Conservation (phyloP, 1,284 basidiomycete genomes). For the Fomitopsis pinicola region DNA sequence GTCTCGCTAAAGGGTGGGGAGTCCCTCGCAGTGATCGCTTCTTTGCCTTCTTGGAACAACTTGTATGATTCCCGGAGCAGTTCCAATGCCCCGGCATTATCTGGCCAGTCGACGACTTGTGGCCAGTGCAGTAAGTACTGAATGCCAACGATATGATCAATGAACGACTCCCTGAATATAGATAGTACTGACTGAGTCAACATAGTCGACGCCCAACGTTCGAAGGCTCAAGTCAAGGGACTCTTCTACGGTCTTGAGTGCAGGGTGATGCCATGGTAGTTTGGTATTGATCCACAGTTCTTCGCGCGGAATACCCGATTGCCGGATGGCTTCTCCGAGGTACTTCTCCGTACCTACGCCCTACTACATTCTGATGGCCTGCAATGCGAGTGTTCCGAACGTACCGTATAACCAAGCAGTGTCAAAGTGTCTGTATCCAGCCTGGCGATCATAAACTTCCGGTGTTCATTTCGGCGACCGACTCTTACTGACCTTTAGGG, state of each 20-base stretch:
- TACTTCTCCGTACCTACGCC: constrained; percentile 33
- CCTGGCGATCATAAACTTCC: constrained; percentile 8
- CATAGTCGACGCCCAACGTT: constrained; percentile 27
- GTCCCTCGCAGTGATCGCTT: constrained; percentile 16
- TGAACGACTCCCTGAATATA: background rate
- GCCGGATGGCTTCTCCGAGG: constrained; percentile 40
- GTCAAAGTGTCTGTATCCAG: constrained; percentile 27
- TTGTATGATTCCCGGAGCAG: background rate
- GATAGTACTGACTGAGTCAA: constrained; percentile 23
- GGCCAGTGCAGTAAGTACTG: constrained; percentile 33
- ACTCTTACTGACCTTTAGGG: constrained; percentile 19
- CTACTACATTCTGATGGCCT: too few relatives aligned
- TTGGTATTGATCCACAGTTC: constrained; percentile 45
- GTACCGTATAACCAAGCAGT: constrained; percentile 26
- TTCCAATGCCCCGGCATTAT: background rate
- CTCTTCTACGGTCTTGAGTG: constrained; percentile 17
- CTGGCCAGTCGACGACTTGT: constrained; percentile 22
- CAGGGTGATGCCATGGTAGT: constrained; percentile 22
- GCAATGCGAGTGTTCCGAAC: background rate
- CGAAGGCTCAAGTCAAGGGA: constrained; percentile 27
- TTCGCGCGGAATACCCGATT: constrained; percentile 36
- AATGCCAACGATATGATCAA: background rate
- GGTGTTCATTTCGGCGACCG: background rate
- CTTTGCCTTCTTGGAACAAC: constrained; percentile 15
- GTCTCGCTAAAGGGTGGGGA: constrained; percentile 46